phyloP scores from a whole-genome alignment of 257 asterid genomes.

The Primulina eburnea region DNA sequence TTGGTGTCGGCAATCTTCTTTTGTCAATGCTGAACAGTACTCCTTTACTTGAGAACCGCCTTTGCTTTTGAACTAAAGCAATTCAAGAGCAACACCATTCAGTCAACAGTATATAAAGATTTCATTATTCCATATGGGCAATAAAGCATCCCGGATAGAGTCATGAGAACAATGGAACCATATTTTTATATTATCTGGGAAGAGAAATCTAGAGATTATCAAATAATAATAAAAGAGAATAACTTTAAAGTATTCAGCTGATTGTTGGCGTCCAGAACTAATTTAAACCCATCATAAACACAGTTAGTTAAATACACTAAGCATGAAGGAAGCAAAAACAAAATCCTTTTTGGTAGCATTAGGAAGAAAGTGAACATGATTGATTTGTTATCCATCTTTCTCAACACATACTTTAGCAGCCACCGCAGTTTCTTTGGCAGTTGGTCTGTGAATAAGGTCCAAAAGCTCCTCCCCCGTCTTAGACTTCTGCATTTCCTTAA shows the following conservation, averaged over 20 bases:
- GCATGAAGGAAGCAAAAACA: not conserved
- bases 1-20: constrained; percentile 96
- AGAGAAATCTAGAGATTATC: constrained; percentile 2
- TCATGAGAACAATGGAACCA: constrained; percentile 1
- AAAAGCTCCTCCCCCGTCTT: constrained; percentile 95
- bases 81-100: not conserved
- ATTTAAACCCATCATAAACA: constrained; percentile 7
- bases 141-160: constrained; percentile 12
- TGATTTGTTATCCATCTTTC: not conserved
- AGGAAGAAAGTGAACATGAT: not conserved
- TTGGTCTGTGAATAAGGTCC: constrained; percentile 91
- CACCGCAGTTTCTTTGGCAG: constrained; percentile 87
- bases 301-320: not conserved
- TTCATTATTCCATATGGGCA: not conserved
- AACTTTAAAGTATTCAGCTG: constrained; percentile 18
- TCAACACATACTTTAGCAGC: constrained; percentile 70
- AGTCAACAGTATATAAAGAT: constrained; percentile 17
- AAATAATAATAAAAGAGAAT: constrained; percentile 6
- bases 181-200: not conserved
- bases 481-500: constrained; percentile 80
- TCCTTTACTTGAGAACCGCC: constrained; percentile 98
- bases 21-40: constrained; percentile 84
- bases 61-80: constrained; percentile 84
- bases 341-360: not conserved
- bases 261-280: not conserved